Conservation (phyloP, 1,139 yeast genomes). For the Taiozyma sp. region DNA sequence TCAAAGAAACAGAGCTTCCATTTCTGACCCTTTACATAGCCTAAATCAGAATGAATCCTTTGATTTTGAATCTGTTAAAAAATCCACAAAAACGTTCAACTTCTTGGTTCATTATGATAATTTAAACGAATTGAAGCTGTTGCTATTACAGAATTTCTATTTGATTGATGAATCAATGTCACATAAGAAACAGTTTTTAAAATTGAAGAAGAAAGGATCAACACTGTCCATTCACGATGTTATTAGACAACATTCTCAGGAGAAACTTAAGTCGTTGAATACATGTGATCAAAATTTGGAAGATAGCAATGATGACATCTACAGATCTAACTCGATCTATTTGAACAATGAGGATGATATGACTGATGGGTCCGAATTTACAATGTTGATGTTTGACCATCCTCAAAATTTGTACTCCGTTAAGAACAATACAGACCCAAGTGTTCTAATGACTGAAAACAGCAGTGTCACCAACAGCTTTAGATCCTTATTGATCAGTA, state of each 20-base stretch:
- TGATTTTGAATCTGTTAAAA: constrained; percentile 29
- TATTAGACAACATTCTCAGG: constrained; percentile 8
- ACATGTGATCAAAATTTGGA: not conserved
- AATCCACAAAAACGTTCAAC: constrained; percentile 28
- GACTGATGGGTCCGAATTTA: constrained; percentile 8
- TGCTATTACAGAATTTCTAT: constrained; percentile 28
- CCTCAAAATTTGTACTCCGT: constrained; percentile 29
- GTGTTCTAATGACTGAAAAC: constrained; percentile 25
- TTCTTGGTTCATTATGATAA: constrained; percentile 41
- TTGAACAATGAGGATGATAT: constrained; percentile 16
- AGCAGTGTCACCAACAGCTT: not conserved
- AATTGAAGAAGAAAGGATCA: constrained; percentile 16
- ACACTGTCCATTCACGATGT: constrained; percentile 17
- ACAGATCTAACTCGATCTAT: constrained; percentile 17
- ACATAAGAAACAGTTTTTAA: constrained; percentile 12
- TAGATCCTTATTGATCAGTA: constrained; percentile 34
- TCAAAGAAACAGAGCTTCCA: constrained; percentile 10
- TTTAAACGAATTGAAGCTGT: constrained; percentile 36
- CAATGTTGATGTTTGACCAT: constrained; percentile 28
- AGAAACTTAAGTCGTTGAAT: not conserved
- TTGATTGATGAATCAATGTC: constrained; percentile 25
- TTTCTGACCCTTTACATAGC: constrained; percentile 10
- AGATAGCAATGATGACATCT: constrained; percentile 5
- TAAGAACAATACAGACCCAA: constrained; percentile 32
- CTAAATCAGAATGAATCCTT: constrained; percentile 25